Evolutionary conservation across 805 yeast species (phyloP), one percentile per base, ranked within the genome.

Genomic region (Ogataea salicorniae): DNA sequence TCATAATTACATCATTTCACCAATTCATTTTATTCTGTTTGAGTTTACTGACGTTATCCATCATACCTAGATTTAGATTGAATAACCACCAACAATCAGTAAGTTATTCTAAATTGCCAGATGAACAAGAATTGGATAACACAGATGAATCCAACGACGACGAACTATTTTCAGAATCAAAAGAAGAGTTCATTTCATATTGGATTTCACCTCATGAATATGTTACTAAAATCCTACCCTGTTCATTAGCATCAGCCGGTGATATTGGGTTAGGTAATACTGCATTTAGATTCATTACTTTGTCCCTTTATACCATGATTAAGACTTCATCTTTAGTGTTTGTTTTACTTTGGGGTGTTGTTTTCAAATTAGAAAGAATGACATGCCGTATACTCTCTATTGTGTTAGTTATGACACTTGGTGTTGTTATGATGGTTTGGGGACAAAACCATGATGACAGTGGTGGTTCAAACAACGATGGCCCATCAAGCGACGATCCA

Each of bases 251-350:
- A 0, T 80, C 91, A 2, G 89, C 95, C 2, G 92, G 95, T 16
- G 99, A 94, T 66, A 90, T 94, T 54, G 98, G 99, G 1, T 74
- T 90, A 53, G 92, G 96, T 31, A 94, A 94, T 65, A 80, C 84
- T 34, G 84, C 96, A 26, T 79, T 91, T 58, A 74, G 84, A 53
- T 83, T 79, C 60, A 85, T 94, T 41, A 79, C 96, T 1, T 72
- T 94, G 53, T 81, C 91, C 16, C 77, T 91, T 41, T 94, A 91
- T 66, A 92, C 98, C 8, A 90, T 92, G 89, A 81, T 94, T 49
- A 94, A 94, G 63, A 86, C 97, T 0, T 82, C 94, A 6, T 80
- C 92, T 15, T 76, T 94, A 43, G 84, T 91, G 31, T 94, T 94
- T 73, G 99, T 94, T 34, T 70, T 94, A 23, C 57, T 92, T 6